phyloP scores from a whole-genome alignment of 2,329 filamentous ascomycete genomes.

The Fusarium begoniae region DNA sequence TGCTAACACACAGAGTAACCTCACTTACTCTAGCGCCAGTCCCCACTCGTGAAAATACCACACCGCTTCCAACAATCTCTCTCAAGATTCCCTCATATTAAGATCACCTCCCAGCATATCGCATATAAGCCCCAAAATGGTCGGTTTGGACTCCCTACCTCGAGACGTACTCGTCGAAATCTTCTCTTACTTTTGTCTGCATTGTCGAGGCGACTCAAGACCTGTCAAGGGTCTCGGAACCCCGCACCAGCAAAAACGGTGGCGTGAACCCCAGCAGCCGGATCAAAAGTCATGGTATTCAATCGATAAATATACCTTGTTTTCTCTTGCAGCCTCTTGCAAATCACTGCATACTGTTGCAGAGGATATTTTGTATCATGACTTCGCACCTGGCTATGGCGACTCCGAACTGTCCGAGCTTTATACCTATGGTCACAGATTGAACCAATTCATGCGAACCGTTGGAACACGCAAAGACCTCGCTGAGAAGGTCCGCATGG shows the following conservation, averaged over 20 bases:
- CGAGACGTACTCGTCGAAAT: background rate
- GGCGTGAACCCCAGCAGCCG: background rate
- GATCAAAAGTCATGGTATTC: background rate
- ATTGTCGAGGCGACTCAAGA: background rate
- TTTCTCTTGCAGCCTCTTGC: background rate
- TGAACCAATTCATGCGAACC: background rate
- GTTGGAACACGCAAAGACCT: background rate
- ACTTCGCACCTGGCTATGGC: background rate
- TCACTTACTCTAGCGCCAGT: too few species aligned
- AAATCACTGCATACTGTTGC: background rate
- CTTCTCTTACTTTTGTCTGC: background rate
- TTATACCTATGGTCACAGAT: background rate
- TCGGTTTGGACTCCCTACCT: fast-evolving
- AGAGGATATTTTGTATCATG: background rate
- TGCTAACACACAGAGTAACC: too few species aligned
- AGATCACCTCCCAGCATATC: background rate
- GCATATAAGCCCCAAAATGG: fast-evolving
- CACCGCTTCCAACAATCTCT: background rate
- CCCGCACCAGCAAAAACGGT: background rate
- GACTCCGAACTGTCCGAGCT: background rate
- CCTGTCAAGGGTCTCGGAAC: background rate
- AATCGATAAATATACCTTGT: background rate
- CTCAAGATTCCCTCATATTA: fast-evolving
- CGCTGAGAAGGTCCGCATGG: background rate
- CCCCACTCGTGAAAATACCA: too few species aligned